Base-by-base conservation (phyloP, 2,329 filamentous ascomycete genomes). In the Phialophora tarda region DNA sequence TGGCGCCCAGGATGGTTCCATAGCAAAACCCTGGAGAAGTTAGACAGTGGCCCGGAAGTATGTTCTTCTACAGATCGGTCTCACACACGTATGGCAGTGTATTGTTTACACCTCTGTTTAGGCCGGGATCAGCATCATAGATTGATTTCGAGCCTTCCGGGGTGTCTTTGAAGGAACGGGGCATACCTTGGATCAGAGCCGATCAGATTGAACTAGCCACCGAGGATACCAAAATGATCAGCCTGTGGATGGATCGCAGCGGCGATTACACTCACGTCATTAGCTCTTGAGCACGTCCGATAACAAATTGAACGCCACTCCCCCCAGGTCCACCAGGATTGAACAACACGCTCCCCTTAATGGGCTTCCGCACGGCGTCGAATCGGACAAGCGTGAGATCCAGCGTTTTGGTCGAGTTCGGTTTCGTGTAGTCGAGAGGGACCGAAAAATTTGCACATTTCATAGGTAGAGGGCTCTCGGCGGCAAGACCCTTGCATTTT, bases 321-420 rank as follows among this genome's bases (percentile, higher is more conserved):
- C 21, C 23, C 17, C 76, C 77, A 56, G 77, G 77, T 2, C 77
- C 77, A 6, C 76, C 77, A 55, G 74, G 73, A 54, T 78, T 78
- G 47, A 76, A 68, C 44, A 78, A 64, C 26, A 79, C 73, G 41
- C 73, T 76, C 3, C 76, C 77, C 56, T 73, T 74, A 6, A 72
- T 69, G 3, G 73, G 74, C 34, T 74, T 57, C 41, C 73, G 71
- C 17, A 66, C 65, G 17, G 76, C 75, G 53, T 73, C 71, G 24
- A 75, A 57, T 41, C 70, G 73, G 41, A 74, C 50, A 5, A 78
- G 65, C 2, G 75, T 67, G 7, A 78, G 68, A 11, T 73, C 56
- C 26, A 78, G 63, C 0, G 67, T 75, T 26, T 50, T 50, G 12
- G 47, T 50, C 23, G 47, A 30, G 10, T 55, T 55, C 12, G 51